Evolutionary conservation across 176 grass and related monocot species (phyloP).

Genomic region (Metroxylon sagu): DNA sequence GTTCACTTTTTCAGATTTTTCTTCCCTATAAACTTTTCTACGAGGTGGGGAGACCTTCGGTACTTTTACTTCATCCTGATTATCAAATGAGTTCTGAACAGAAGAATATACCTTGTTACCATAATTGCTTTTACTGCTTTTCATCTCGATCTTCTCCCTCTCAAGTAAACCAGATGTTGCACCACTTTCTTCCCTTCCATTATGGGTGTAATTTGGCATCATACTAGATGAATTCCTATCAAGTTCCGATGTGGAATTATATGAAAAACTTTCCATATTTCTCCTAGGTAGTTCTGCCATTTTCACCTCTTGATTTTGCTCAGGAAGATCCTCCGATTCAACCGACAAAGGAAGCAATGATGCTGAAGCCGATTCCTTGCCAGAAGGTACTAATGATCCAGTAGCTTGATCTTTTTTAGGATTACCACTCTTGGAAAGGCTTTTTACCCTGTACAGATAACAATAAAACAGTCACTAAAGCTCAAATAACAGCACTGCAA

Average conservation of each 20-base stretch:
- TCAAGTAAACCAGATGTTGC: conserved; percentile 9
- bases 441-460: conserved; percentile 39
- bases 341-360: conserved; percentile 7
- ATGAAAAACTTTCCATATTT: conserved; percentile 13
- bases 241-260: conserved; percentile 11
- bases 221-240: conserved; percentile 26
- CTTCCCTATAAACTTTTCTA: conserved; percentile 13
- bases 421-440: conserved; percentile 31
- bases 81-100: conserved; percentile 10
- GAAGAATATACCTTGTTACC: conserved; percentile 3
- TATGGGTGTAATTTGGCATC: conserved; percentile 25
- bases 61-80: conserved; percentile 13
- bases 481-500: no score
- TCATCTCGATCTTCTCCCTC: conserved; percentile 14
- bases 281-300: conserved; percentile 11
- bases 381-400: conserved; percentile 7
- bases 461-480: background rate
- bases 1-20: conserved; percentile 11
- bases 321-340: conserved; percentile 12
- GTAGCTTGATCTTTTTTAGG: conserved; percentile 29
- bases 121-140: background rate
- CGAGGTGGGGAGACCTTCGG: conserved; percentile 18
- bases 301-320: conserved; percentile 20
- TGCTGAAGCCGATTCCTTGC: conserved; percentile 10
- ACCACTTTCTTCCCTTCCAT: conserved; percentile 29